Conservation (phyloP, 108 stramenopile species). For the Pseudonitzschia multiseries region DNA sequence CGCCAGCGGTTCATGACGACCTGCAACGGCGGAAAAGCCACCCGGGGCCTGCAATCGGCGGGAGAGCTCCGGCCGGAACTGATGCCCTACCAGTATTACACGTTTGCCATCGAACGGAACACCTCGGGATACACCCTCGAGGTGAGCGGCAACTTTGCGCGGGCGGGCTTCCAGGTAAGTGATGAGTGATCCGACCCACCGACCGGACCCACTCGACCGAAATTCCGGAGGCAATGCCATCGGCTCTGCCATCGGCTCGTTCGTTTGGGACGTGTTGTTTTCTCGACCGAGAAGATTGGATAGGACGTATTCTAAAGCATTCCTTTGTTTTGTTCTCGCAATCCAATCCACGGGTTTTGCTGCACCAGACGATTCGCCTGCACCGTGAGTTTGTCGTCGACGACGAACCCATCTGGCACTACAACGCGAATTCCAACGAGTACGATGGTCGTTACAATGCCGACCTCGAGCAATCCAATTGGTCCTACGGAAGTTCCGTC, state of each 20-base stretch:
- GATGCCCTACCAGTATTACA: conserved; percentile 21
- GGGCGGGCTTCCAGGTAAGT: conserved; percentile 2
- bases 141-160: conserved; percentile 25
- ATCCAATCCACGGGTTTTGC: too few relatives aligned
- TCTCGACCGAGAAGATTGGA: too few relatives aligned
- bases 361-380: conserved; percentile 20
- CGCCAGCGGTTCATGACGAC: conserved; percentile 23
- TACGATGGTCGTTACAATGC: conserved; percentile 28
- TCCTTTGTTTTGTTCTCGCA: too few relatives aligned
- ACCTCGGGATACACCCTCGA: conserved; percentile 28
- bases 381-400: conserved; percentile 22
- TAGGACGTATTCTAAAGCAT: too few relatives aligned
- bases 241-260: too few relatives aligned
- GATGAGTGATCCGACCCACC: too few relatives aligned
- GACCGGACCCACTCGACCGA: too few relatives aligned
- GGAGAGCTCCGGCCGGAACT: conserved; percentile 25
- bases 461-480: conserved; percentile 20
- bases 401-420: conserved; percentile 34
- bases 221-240: too few relatives aligned
- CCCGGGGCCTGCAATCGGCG: conserved; percentile 28
- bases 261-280: too few relatives aligned
- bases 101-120: conserved; percentile 34
- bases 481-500: conserved; percentile 20
- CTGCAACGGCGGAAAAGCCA: conserved; percentile 29
- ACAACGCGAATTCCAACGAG: conserved; percentile 17